Evolutionary conservation across 1,284 basidiomycete genomes (phyloP), one percentile per base, ranked within the genome.

Genomic region (Rhodofomes roseus): DNA sequence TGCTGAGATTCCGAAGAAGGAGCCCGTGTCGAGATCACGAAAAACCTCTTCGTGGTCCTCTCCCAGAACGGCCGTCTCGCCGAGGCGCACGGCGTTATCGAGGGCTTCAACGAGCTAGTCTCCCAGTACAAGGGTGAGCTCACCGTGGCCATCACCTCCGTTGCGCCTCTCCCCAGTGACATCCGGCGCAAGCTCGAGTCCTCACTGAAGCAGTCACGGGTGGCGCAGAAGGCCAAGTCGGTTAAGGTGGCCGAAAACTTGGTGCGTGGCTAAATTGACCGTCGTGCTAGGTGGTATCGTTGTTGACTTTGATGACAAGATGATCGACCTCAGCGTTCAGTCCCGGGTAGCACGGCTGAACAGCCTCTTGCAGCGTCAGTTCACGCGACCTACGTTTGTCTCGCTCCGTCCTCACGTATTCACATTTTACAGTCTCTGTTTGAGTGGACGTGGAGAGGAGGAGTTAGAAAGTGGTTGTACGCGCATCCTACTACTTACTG

Each of bases 221-320:
- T 89, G 44, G 95, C 90, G 29, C 86, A 92, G 76, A 78, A 87
- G 67, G 90, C 92, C 54, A 97, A 96, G 81, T 81, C 85, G 22
- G 73, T 98, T 67, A 95, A 93, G 77, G 77, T 97, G 60, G 80
- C 84, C 66, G 96, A 97, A 85, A 93, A 92, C n/a, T n/a, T n/a
- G 83, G 93, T 91, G 66, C 64, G 77, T 67, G 3, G 6, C n/a
- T n/a, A n/a, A n/a, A 43, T 22, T 40, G 34, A 31, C 54, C 11
- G n/a, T 40, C 20, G 80, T 96, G 61, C 78, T 97, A 60, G 95
- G 95, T 62, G 96, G 96, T 59, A 79, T 98, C 62, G 82, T 97
- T 60, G 91, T 99, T 58, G 96, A 99, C 80, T 96, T 99, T 74
- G 97, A 95, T 66, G 96, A 98, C 82, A 96, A 96, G 83, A 95